Base-by-base conservation (phyloP, 805 yeast species). In the Grigorovia yakushimaensis region DNA sequence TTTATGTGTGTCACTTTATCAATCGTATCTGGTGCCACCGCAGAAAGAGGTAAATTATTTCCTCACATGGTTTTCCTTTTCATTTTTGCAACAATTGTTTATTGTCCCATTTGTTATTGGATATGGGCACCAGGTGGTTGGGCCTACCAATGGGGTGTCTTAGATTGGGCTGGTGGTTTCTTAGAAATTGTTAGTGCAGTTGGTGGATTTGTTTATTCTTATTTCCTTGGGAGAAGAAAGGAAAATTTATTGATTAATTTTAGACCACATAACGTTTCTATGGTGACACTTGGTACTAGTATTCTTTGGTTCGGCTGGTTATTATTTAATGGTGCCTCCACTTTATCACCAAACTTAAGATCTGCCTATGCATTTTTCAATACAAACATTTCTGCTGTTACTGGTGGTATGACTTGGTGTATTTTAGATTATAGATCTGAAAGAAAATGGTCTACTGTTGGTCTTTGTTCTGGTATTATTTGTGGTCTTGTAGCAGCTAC, bases 161-260 rank as follows among this genome's bases (percentile, higher is more conserved):
- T 91, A 45, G 98, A 91, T 64, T 91, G 86, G 65, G 98, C 98
- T 21, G 98, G 98, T 27, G 97, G 97, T 0, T 95, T 97, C 0
- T 96, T 91, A 23, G 98, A 91, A 65, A 87, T 93, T 48, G 74
- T 86, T 27, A 82, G 94, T 21, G 98, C 98, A 51, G 84, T 88
- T 21, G 84, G 88, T 35, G 97, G 96, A 1, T 81, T 91, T 57
- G 95, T 86, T 5, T 82, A 82, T 56, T 79, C 88, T n/a, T 80
- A 78, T 48, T 83, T 84, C 52, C 67, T 86, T 46, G 96, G 96
- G 9, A 77, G 84, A 57, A 75, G 97, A 73, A 82, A 73, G 72
- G 93, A 69, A 55, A 72, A 73, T 54, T 72, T 84, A 49, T 76
- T 88, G 76, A 80, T 86, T 59, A 88, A 88, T 65, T 89, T 82